phyloP scores from a whole-genome alignment of 495 filamentous ascomycete species.

The Paragyromitra xinjiangensis region DNA sequence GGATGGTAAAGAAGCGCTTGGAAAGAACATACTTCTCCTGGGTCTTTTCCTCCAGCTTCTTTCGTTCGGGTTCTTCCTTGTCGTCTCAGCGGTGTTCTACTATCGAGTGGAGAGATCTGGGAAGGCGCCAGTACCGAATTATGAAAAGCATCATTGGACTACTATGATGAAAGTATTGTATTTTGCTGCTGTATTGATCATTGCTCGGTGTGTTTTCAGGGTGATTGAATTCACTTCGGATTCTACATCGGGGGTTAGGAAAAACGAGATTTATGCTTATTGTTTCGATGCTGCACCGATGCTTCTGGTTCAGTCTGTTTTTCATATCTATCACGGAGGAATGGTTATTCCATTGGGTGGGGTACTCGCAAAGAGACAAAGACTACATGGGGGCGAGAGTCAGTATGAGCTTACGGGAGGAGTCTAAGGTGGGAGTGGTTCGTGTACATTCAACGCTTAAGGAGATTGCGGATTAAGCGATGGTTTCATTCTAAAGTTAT shows the following conservation, averaged over 20 bases:
- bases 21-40: slow-evolving; percentile 69
- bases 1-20: slow-evolving; percentile 56
- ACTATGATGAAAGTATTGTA: slow-evolving; percentile 65
- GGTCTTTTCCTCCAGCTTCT: slow-evolving; percentile 67
- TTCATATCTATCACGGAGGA: slow-evolving; percentile 66
- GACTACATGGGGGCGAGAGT: slow-evolving; percentile 53
- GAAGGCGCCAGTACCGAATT: slow-evolving; percentile 10
- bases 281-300: slow-evolving; percentile 69
- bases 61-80: slow-evolving; percentile 64
- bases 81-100: slow-evolving; percentile 65
- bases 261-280: slow-evolving; percentile 67
- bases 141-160: slow-evolving; percentile 59
- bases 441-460: background rate
- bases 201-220: slow-evolving; percentile 66
- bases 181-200: slow-evolving; percentile 63
- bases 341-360: slow-evolving; percentile 59
- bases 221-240: slow-evolving; percentile 65
- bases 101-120: slow-evolving; percentile 59
- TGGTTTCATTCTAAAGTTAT: background rate
- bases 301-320: slow-evolving; percentile 62
- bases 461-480: background rate
- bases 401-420: slow-evolving; percentile 28
- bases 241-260: slow-evolving; percentile 59
- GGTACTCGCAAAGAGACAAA: slow-evolving; percentile 18
- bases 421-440: background rate